Evolutionary conservation across 2,329 filamentous ascomycete species (phyloP).

Genomic region (Metarhizium humberi): DNA sequence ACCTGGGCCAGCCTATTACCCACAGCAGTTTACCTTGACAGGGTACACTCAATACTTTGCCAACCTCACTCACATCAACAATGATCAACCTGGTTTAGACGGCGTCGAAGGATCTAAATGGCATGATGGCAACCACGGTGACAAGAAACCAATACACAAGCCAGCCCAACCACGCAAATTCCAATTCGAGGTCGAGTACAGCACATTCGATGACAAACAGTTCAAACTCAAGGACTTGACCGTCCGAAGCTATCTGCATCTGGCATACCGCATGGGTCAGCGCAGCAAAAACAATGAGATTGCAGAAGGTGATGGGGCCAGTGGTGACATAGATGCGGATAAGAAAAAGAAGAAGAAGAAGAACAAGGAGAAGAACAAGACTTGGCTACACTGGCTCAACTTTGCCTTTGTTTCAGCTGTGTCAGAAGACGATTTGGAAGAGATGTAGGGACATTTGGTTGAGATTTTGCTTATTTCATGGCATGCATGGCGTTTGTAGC

Average conservation of each 20-base stretch:
- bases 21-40: slow-evolving; percentile 69
- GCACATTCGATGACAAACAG: slow-evolving; percentile 65
- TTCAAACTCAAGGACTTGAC: slow-evolving; percentile 78
- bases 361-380: slow-evolving; percentile 50
- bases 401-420: slow-evolving; percentile 74
- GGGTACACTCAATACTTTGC: slow-evolving; percentile 88
- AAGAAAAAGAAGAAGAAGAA: slow-evolving; percentile 38
- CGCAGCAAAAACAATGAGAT: slow-evolving; percentile 7
- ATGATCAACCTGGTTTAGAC: slow-evolving; percentile 35
- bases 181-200: slow-evolving; percentile 75
- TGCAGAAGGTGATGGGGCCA: neutral
- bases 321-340: slow-evolving; percentile 14
- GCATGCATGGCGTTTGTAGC: slow-evolving; percentile 7
- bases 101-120: slow-evolving; percentile 34
- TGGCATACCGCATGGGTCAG: slow-evolving; percentile 68
- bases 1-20: slow-evolving; percentile 84
- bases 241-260: slow-evolving; percentile 66
- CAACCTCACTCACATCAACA: slow-evolving; percentile 86
- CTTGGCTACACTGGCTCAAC: slow-evolving; percentile 68
- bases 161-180: slow-evolving; percentile 56
- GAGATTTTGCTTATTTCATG: neutral
- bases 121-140: slow-evolving; percentile 54
- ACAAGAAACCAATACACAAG: slow-evolving; percentile 40
- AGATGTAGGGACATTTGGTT: slow-evolving; percentile 21
- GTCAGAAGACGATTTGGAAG: slow-evolving; percentile 53